Evolutionary conservation across 306 rosid genomes (phyloP).

Genomic region (Senna tora): DNA sequence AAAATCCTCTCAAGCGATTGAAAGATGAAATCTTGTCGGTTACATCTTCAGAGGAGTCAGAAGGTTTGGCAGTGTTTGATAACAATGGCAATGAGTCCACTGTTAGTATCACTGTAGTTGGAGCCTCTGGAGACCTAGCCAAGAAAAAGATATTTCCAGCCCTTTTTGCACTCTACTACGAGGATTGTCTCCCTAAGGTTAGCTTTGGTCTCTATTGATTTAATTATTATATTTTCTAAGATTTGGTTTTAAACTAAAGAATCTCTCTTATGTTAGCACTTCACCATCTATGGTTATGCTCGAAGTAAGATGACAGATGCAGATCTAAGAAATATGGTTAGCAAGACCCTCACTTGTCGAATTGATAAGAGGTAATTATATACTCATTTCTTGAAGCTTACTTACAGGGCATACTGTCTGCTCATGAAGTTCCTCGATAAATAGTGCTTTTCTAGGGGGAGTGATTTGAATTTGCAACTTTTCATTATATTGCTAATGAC

Average conservation of each 20-base stretch:
- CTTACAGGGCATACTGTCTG: not conserved
- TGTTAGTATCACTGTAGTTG: slow-evolving; percentile 88
- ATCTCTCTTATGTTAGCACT: slow-evolving; percentile 57
- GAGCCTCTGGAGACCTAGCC: slow-evolving; percentile 96
- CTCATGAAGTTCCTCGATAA: not conserved
- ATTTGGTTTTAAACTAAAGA: slow-evolving; percentile 33
- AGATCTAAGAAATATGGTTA: slow-evolving; percentile 82
- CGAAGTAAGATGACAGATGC: slow-evolving; percentile 94
- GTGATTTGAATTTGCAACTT: not conserved
- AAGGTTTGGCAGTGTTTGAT: slow-evolving; percentile 34
- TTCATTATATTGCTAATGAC: slow-evolving; percentile 3
- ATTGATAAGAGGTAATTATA: slow-evolving; percentile 74
- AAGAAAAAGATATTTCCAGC: slow-evolving; percentile 97
- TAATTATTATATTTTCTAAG: not conserved
- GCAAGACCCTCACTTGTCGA: slow-evolving; percentile 93
- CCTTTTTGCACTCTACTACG: slow-evolving; percentile 87
- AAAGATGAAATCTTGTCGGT: slow-evolving; percentile 46
- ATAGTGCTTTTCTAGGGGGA: not conserved
- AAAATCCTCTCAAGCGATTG: slow-evolving; percentile 47
- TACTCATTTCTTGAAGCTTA: slow-evolving; percentile 9
- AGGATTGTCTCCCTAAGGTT: slow-evolving; percentile 89
- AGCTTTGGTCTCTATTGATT: not conserved
- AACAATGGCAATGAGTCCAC: slow-evolving; percentile 48
- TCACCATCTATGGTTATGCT: slow-evolving; percentile 80
- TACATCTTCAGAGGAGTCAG: slow-evolving; percentile 43